Evolutionary conservation across 2,329 filamentous ascomycete genomes (phyloP), one percentile per base, ranked within the genome.

Genomic region (Fusarium sp.): DNA sequence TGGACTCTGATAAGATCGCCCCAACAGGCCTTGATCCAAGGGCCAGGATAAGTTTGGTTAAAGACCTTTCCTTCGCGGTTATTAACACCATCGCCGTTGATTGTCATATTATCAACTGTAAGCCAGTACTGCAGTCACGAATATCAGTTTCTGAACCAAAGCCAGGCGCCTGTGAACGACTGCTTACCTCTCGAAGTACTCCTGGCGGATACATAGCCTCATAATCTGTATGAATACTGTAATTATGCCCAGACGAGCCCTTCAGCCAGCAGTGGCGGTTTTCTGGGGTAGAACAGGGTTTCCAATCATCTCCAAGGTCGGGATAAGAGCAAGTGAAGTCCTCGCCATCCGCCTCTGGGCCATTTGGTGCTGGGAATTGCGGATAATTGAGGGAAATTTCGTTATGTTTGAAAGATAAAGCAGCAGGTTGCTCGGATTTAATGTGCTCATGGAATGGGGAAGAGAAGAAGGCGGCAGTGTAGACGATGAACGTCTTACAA

Each of bases 61-160:
- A 54, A 54, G 12, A 61, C 56, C 46, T 62, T 53, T 10, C 58
- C 56, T 12, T 62, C 60, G 0, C 24, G 43, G 6, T 61, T 62
- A 3, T 61, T 28, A 2, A 61, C 26, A 7, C 58, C 58, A 9
- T 61, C 58, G 3, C 43, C 58, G 9, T 62, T 62, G 15, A 53
- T 62, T 2, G 58, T 44, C 5, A 53, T 58, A 3, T 62, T 52
- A 6, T 21, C 29, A 23, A 35, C 50, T 8, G 16, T 26, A 33
- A 62, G 58, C 3, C 23, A 28, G 16, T 62, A 62, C 43, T 60
- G 5, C 5, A 16, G 6, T 8, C 6, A 28, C 13, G 4, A 7
- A 6, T 23, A 41, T 16, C 8, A 38, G 18, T 7, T 26, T 42
- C 24, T 8, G 20, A 11, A 20, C 7, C 23, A 11, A 3, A 6